Conservation (phyloP, 1,284 basidiomycete species). For the Ceratobasidium theobromae region DNA sequence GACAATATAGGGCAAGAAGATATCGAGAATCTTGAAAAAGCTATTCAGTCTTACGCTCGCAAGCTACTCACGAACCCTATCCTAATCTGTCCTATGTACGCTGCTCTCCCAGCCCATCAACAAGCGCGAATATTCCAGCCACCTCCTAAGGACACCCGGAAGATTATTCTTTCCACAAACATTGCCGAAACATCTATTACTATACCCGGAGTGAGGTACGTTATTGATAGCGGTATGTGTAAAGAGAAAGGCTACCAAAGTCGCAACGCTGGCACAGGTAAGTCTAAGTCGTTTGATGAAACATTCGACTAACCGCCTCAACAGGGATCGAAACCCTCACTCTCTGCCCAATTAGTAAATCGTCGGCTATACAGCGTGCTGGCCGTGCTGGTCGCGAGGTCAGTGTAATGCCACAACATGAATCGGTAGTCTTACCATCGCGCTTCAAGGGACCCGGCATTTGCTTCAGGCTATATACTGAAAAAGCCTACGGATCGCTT, state of each 20-base stretch:
- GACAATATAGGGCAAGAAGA: conserved; percentile 80
- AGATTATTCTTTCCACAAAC: conserved; percentile 92
- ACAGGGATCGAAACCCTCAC: conserved; percentile 86
- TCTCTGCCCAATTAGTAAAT: conserved; percentile 84
- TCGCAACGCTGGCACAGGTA: conserved; percentile 62
- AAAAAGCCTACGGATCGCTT: conserved; percentile 68
- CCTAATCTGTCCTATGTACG: conserved; percentile 77
- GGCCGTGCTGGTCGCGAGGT: conserved; percentile 92
- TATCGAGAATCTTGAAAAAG: conserved; percentile 83
- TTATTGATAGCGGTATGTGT: conserved; percentile 92
- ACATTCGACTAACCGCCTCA: conserved; percentile 18
- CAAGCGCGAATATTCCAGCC: conserved; percentile 78
- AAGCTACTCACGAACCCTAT: conserved; percentile 45
- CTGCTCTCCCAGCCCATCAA: conserved; percentile 74
- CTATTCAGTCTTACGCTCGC: conserved; percentile 67
- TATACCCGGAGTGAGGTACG: conserved; percentile 93
- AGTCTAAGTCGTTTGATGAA: conserved; percentile 20
- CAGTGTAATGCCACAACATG: conserved; percentile 36
- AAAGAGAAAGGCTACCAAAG: conserved; percentile 89
- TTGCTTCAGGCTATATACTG: conserved; percentile 89
- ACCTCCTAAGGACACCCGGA: conserved; percentile 71
- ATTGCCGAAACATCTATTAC: conserved; percentile 99
- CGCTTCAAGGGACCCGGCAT: conserved; percentile 64
- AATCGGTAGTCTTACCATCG: background rate
- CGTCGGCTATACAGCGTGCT: conserved; percentile 78